These are phyloP conservation scores for Jamesozyma spencerorum DNA, from an alignment of 805 yeast genomes.

Conservation along the genomic window DNA sequence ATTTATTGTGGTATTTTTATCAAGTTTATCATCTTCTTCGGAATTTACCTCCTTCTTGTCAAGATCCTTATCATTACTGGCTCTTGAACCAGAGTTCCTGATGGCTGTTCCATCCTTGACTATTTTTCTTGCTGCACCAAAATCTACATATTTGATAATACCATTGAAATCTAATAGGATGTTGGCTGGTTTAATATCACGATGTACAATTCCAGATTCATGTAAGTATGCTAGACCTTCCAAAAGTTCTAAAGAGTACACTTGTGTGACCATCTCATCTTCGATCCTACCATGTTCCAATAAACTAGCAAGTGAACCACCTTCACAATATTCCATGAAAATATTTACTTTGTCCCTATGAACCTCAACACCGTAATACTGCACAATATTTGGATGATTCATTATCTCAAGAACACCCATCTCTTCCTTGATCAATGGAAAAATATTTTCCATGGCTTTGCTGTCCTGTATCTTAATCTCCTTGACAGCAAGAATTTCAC, in stretches of 20 bases:
- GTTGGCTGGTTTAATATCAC: slow-evolving; percentile 95
- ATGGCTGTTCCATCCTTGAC: slow-evolving; percentile 47
- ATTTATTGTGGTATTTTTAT: slow-evolving; percentile 10
- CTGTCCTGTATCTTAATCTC: slow-evolving; percentile 87
- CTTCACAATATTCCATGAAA: slow-evolving; percentile 96
- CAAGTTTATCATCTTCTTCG: not conserved
- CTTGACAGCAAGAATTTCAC: slow-evolving; percentile 94
- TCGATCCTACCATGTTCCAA: slow-evolving; percentile 90
- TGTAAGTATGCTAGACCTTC: slow-evolving; percentile 94
- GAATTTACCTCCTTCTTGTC: not conserved
- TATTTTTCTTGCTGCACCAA: slow-evolving; percentile 92
- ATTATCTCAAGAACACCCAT: slow-evolving; percentile 94
- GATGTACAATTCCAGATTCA: slow-evolving; percentile 86
- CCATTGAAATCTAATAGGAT: slow-evolving; percentile 85
- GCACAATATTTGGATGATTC: slow-evolving; percentile 93
- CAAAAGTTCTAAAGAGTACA: slow-evolving; percentile 82
- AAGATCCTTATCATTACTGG: no score
- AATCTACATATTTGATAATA: slow-evolving; percentile 89
- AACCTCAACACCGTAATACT: slow-evolving; percentile 94
- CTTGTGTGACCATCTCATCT: slow-evolving; percentile 86
- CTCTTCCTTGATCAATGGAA: slow-evolving; percentile 87
- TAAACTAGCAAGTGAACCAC: slow-evolving; percentile 81
- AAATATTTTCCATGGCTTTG: slow-evolving; percentile 73
- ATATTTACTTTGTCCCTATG: slow-evolving; percentile 92
- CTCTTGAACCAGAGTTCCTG: not conserved